Base-by-base conservation (phyloP, 2,329 filamentous ascomycete genomes). In the Botryotinia narcissicola region DNA sequence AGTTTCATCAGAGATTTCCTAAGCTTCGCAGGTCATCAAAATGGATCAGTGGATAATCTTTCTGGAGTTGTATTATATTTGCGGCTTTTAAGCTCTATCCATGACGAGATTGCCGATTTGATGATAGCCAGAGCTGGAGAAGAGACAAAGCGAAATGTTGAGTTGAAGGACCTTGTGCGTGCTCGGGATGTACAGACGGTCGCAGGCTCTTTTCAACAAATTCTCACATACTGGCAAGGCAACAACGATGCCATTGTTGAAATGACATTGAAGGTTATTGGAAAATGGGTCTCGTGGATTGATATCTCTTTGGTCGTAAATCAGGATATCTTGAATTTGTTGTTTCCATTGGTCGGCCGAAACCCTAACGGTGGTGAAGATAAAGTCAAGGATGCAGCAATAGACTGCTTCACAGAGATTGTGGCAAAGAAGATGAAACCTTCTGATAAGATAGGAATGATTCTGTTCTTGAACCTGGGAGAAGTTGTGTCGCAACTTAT, bases 241-340 rank as follows among this genome's bases (percentile, higher is more conserved):
- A 86, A 90, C 73, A 89, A 92, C 77, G 91, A 94, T 80, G 82
- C 84, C 60, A 88, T 98, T 73, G 88, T 97, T 61, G 94, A 98
- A 82, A 91, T 97, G 87, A 95, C 93, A 78, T 87, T 99, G 71
- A 94, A 92, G 83, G 92, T 94, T n/a, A 90, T 99, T 77, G 94
- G 94, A 54, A 96, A 95, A 82, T 99, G 96, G 95, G 94, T 97
- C 75, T 97, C 94, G 87, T 99, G 96, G 96, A 97, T 97, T 80
- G 96, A 98, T 81, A 98, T 99, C 79, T 93, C 92, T 69, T 86
- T 99, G 73, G 91, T 99, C 62, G 93, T 99, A 79, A 97, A 97
- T 82, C 90, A 95, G 81, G 89, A 91, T 71, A 96, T 97, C 88
- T 89, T 98, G 79, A 90, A 88, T 80, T 88, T 94, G 67, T 87